phyloP scores from a whole-genome alignment of 108 stramenopile species.

The Cylindrotheca fusiformis region DNA sequence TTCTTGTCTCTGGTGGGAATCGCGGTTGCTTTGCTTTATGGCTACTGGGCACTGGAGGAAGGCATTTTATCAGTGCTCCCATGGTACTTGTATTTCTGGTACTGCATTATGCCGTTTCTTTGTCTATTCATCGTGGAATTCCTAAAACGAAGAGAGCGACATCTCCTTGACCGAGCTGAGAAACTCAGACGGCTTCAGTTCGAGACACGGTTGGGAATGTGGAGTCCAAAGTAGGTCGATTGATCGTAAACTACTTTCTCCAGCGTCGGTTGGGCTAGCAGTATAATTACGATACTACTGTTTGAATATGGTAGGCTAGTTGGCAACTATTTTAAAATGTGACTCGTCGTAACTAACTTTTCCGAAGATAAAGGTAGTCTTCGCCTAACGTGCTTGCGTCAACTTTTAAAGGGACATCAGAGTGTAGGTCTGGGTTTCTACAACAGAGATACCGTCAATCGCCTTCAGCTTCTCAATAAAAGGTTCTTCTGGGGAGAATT shows the following conservation, averaged over 20 bases:
- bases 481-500: slow-evolving; percentile 57
- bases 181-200: slow-evolving; percentile 85
- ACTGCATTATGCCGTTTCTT: slow-evolving; percentile 46
- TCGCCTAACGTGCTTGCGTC: too few relatives aligned
- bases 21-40: slow-evolving; percentile 39
- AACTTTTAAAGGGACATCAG: slow-evolving; percentile 61
- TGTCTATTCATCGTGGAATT: slow-evolving; percentile 59
- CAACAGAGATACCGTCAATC: slow-evolving; percentile 82
- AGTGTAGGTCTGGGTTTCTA: slow-evolving; percentile 90
- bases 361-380: too few relatives aligned
- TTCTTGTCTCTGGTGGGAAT: slow-evolving; percentile 25
- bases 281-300: too few relatives aligned
- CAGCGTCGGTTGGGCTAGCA: too few relatives aligned
- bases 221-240: slow-evolving; percentile 40
- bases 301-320: too few relatives aligned
- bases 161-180: slow-evolving; percentile 59
- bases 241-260: too few relatives aligned
- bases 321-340: too few relatives aligned
- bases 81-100: slow-evolving; percentile 66
- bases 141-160: slow-evolving; percentile 53
- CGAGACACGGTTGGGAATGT: slow-evolving; percentile 61
- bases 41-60: slow-evolving; percentile 33
- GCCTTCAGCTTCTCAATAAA: slow-evolving; percentile 77
- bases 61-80: slow-evolving; percentile 44
- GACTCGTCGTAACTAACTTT: too few relatives aligned